Base-by-base conservation (phyloP, 2,329 filamentous ascomycete species). In the Colletotrichum spinosum region DNA sequence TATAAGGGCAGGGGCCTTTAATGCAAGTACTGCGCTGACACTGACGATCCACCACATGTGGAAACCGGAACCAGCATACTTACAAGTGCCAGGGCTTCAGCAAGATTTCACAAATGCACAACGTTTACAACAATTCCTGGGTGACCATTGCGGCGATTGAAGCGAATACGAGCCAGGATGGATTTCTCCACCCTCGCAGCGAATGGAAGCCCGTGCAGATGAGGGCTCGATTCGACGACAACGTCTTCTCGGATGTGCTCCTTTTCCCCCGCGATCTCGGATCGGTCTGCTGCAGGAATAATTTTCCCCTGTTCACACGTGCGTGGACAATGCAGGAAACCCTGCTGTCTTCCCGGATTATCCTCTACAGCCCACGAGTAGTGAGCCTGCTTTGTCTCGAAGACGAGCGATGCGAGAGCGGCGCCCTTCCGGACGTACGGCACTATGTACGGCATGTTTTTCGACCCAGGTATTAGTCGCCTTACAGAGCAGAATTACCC, bases 121-220 rank as follows among this genome's bases (percentile, higher is more conserved):
- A 37, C 0, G 35, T 52, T 1, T 52, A 59, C 34, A 2, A 10
- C 8, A 45, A 44, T 38, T 50, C 55, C 0, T 34, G 0, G 0
- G 2, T 59, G 6, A 59, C 55, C 1, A 42, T 59, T 8, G 45
- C 55, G 0, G 37, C 55, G 0, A 15, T 45, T 4, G 48, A 59
- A 13, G 46, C 55, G 1, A 42, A 1, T 0, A 42, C 37, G 0
- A 52, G 46, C 37, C n/a, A n/a, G 2, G n/a, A 41, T 7, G 55
- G 46, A 2, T 59, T 59, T 10, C 55, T 59, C 8, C 42, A 33
- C 2, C 42, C 54, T 11, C 54, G 54, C 11, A 34, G 3, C 2
- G 10, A 39, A 12, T 56, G 54, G 54, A 42, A 46, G 2, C 54
- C 54, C 9, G 15, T 48, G 11, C 17, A 41, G 53, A 39, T 55